Evolutionary conservation across 768 basidiomycete species (phyloP).

Genomic region (Phaeotremella skinneri): DNA sequence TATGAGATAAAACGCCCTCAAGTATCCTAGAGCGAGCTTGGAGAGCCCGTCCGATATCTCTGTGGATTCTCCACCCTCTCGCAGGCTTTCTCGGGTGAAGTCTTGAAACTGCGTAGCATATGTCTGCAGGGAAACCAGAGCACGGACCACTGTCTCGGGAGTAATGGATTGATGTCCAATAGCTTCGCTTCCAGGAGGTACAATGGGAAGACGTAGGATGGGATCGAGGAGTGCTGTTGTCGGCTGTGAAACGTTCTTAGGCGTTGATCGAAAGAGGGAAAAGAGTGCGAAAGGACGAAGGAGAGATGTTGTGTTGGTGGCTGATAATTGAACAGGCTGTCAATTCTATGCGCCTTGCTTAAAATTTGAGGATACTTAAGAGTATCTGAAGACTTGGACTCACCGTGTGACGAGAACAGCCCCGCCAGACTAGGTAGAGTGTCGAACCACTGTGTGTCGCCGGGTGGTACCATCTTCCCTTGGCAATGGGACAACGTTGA

Average conservation of each 20-base stretch:
- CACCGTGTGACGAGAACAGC: too few relatives aligned
- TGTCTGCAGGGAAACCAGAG: constrained; percentile 5
- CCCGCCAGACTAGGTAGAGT: too few relatives aligned
- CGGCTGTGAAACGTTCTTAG: neutral
- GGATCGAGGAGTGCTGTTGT: neutral
- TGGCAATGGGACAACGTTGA: too few relatives aligned
- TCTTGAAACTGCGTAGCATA: constrained; percentile 12
- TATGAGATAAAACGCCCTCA: constrained; percentile 6
- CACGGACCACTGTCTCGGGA: neutral
- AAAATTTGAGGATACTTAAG: too few relatives aligned
- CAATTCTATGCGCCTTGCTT: too few relatives aligned
- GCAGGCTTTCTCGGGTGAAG: neutral
- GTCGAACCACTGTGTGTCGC: too few relatives aligned
- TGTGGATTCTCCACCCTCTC: neutral
- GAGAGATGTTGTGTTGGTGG: constrained; percentile 8
- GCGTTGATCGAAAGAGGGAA: constrained; percentile 16
- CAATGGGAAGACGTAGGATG: constrained; percentile 11
- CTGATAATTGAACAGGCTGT: too few relatives aligned
- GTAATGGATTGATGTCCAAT: neutral
- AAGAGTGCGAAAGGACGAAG: constrained; percentile 15
- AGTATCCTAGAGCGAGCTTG: constrained; percentile 2
- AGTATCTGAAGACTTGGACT: too few relatives aligned
- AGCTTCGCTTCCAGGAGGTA: neutral
- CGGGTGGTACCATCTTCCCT: too few relatives aligned
- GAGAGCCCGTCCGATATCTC: neutral